These are phyloP conservation scores for Suillus clintonianus DNA, from an alignment of 768 basidiomycete genomes.

Conservation along the genomic window DNA sequence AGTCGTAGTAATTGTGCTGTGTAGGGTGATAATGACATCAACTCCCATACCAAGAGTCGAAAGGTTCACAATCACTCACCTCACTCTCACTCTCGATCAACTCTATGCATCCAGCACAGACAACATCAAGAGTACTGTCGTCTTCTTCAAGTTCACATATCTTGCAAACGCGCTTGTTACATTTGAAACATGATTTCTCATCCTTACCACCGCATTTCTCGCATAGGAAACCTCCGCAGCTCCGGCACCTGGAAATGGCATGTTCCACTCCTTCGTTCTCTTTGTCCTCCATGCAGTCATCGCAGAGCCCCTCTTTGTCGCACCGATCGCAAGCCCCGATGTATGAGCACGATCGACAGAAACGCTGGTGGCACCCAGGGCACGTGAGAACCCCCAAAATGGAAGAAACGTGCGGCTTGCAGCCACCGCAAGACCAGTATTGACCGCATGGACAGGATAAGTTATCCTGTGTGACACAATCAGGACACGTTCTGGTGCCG, in stretches of 20 bases:
- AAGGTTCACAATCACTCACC: neutral
- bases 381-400: neutral
- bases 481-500: neutral
- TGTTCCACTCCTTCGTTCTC: neutral
- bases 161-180: neutral
- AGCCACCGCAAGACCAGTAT: slow-evolving; percentile 2
- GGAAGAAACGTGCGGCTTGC: neutral
- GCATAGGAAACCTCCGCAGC: neutral
- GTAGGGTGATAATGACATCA: neutral
- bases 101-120: no score
- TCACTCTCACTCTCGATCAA: neutral
- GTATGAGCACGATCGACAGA: neutral
- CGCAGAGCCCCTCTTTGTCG: neutral
- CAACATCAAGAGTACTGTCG: no score
- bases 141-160: neutral
- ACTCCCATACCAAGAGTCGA: neutral
- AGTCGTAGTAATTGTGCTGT: no score
- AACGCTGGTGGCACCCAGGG: neutral
- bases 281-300: slow-evolving; percentile 1
- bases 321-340: neutral
- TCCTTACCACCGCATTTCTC: neutral
- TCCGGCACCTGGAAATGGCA: neutral
- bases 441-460: neutral
- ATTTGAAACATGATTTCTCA: neutral
- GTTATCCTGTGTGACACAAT: slow-evolving; percentile 2